Evolutionary conservation across 345 rosid species (phyloP), one percentile per base, ranked within the genome.

Genomic region (Brassica nigra): DNA sequence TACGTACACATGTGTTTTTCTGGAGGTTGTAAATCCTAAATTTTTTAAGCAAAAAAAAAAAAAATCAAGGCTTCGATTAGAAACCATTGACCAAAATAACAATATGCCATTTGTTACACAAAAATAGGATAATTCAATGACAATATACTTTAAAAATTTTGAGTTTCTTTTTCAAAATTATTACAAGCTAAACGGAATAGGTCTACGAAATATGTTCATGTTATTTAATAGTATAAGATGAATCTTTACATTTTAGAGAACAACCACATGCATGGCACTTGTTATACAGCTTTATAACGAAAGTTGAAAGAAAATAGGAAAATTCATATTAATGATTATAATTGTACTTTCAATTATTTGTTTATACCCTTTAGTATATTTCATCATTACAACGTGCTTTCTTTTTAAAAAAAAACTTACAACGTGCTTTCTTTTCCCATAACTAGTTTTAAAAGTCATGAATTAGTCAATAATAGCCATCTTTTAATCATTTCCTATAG

Each of bases 291-390:
- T 68, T 68, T 61, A 12, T 62, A 33, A 31, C 34, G 2, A 62
- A 70, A 49, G 69, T 62, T 16, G 36, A n/a, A 62, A 55, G 33
- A 49, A 27, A 70, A 62, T 12, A 5, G 54, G 16, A 30, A 55
- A 29, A 49, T 4, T 59, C 4, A 23, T 23, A 27, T 61, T 58
- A 73, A 79, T 79, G 74, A 79, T 73, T 73, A 47, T 23, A 79
- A 31, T 44, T 73, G 82, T 73, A 73, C 70, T 79, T 79, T 47
- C 57, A 79, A 73, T 67, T 44, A 59, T 57, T 79, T 77, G 68
- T 47, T 73, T 59, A 67, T 58, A 31, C 23, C 20, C 1, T 65
- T 66, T 36, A 20, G 31, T 72, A 72, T 72, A 54, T 66, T 79
- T 79, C 63, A 79, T 66, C 27, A 79, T 73, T 59, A 47, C 63